These are phyloP conservation scores for Globisporangium okanoganense DNA, from an alignment of 352 stramenopile species.

Conservation along the genomic window DNA sequence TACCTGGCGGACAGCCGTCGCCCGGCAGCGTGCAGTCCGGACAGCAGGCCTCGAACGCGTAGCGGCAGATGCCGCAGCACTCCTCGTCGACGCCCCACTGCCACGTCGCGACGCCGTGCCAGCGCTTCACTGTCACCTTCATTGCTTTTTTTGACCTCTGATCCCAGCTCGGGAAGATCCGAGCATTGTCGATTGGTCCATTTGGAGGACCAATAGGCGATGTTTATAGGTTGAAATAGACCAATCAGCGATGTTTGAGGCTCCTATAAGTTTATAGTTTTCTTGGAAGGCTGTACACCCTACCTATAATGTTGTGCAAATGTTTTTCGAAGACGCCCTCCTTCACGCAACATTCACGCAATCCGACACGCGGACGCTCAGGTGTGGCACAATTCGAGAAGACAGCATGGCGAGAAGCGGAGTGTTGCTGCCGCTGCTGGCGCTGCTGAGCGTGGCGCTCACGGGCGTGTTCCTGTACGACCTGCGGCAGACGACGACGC, in stretches of 20 bases:
- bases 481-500: conserved; percentile 25
- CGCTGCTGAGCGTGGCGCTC: conserved; percentile 29
- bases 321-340: neutral
- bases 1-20: conserved; percentile 83
- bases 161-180: neutral
- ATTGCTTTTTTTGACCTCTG: conserved; percentile 21
- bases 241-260: neutral
- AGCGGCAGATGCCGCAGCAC: conserved; percentile 87
- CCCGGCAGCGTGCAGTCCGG: conserved; percentile 73
- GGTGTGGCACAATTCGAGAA: conserved; percentile 5
- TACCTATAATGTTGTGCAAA: too few species aligned
- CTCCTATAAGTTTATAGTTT: neutral
- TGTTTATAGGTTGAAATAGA: neutral
- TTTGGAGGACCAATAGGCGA: too few species aligned
- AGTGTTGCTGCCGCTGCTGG: conserved; percentile 51
- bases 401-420: conserved; percentile 1
- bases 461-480: conserved; percentile 40
- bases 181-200: too few species aligned
- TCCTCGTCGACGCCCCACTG: conserved; percentile 90
- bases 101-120: conserved; percentile 90
- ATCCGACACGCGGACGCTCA: neutral
- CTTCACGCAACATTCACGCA: neutral
- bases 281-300: too few species aligned
- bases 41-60: conserved; percentile 80
- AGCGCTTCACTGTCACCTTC: conserved; percentile 84